These are phyloP conservation scores for Tarenaya hassleriana DNA, from an alignment of 345 rosid species.

Conservation along the genomic window DNA sequence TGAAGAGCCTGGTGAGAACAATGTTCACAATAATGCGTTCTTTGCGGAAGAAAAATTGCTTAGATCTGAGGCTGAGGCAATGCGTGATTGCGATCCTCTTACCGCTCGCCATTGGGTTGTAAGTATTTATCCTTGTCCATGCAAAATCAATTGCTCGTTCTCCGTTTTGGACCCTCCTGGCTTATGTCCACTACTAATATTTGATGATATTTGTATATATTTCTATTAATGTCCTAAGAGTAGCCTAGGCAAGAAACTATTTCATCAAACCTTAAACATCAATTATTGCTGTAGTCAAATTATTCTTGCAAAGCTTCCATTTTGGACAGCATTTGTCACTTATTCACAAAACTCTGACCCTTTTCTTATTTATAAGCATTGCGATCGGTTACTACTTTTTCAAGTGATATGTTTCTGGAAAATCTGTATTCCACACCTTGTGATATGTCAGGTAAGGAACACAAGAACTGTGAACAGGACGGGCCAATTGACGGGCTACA, in stretches of 20 bases:
- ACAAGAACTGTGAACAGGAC: slow-evolving; percentile 85
- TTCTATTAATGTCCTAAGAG: no score
- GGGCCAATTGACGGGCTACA: slow-evolving; percentile 83
- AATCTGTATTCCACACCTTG: background rate
- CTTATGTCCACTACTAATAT: no score
- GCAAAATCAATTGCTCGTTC: no score
- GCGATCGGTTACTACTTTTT: background rate
- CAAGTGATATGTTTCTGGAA: background rate
- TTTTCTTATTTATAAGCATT: background rate
- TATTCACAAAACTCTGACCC: no score
- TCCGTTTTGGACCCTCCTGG: no score
- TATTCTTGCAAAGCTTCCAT: no score
- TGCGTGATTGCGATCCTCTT: slow-evolving; percentile 73
- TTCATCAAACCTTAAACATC: no score
- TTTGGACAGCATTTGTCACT: no score
- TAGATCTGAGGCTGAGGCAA: slow-evolving; percentile 65
- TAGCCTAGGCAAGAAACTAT: no score
- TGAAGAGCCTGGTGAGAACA: slow-evolving; percentile 71
- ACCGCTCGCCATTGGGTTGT: slow-evolving; percentile 93
- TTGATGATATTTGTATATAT: no score
- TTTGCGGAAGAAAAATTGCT: slow-evolving; percentile 77
- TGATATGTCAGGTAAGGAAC: slow-evolving; percentile 60
- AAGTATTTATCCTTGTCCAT: no score
- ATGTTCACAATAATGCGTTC: slow-evolving; percentile 85
- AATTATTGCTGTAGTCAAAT: no score